Percentiles rank a stretch among this genome's conserved stretches.
Conservation (phyloP, 2,329 filamentous ascomycete genomes). For the Alternaria viburni region DNA sequence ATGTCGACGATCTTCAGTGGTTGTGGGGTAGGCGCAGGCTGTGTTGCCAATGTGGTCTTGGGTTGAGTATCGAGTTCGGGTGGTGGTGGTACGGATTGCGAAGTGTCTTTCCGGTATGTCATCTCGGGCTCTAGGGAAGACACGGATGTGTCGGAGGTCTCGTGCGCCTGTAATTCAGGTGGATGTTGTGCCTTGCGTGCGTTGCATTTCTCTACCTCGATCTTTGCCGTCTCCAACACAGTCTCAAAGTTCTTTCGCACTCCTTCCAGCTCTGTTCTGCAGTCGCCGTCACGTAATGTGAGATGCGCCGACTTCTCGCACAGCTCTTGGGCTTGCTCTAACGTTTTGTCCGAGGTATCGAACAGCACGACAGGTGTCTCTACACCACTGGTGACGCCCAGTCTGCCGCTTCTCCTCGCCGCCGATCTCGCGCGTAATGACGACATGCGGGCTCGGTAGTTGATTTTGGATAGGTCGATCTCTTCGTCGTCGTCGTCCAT, state of each 20-base stretch:
- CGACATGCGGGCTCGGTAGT: constrained; percentile 44
- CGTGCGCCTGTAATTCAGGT: constrained; percentile 18
- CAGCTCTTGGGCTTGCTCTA: constrained; percentile 80
- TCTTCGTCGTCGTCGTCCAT: constrained; percentile 36
- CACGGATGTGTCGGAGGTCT: constrained; percentile 23
- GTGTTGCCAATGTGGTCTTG: constrained; percentile 14
- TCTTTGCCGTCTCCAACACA: constrained; percentile 66
- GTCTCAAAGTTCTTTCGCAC: constrained; percentile 70
- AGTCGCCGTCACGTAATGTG: constrained; percentile 86
- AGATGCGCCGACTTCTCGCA: constrained; percentile 90
- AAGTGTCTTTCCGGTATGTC: constrained; percentile 22
- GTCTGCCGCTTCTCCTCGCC: constrained; percentile 17
- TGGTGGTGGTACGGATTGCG: constrained; percentile 13
- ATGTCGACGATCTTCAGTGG: constrained; percentile 37
- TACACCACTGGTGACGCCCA: constrained; percentile 11
- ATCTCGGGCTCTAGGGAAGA: constrained; percentile 23
- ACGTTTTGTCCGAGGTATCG: constrained; percentile 75
- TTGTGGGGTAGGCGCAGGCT: constrained; percentile 2
- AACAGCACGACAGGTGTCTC: constrained; percentile 37
- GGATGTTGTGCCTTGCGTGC: constrained; percentile 22
- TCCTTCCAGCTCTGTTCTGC: constrained; percentile 74
- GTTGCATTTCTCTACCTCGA: constrained; percentile 34
- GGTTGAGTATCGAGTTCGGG: constrained; percentile 9
- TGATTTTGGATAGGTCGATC: constrained; percentile 40
- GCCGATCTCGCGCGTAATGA: constrained; percentile 39